Evolutionary conservation across 805 yeast species (phyloP), one percentile per base, ranked within the genome.

Genomic region (Priceomyces medius): DNA sequence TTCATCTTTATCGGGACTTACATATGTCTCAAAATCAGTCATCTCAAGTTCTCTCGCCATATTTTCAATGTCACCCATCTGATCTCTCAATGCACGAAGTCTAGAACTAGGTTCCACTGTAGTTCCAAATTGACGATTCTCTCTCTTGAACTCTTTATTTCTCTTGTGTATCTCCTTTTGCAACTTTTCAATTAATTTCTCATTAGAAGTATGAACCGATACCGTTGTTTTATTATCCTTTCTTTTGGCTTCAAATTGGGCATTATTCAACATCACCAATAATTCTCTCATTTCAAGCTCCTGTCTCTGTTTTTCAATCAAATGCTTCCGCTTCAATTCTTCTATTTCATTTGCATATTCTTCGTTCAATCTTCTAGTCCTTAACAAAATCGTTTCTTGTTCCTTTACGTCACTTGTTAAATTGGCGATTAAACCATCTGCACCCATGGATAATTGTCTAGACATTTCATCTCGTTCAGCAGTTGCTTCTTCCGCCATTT

Each of bases 41-140:
- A 80, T 83, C 58, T 91, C 97, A 44, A 91, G 71, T 54, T 85
- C 86, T 45, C 95, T 69, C 0, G 97, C 97, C 67, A 87, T 86
- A 36, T 78, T 76, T 56, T 87, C 96, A 40, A 90, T 73, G 47
- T 79, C 83, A 44, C 86, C 95, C 96, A 88, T 88, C 56, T 83
- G 77, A 52, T 83, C 87, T 41, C 96, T 73, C 51, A 90, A 70
- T 33, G 79, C 82, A 45, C 93, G 74, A 38, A 89, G 64, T 48
- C 91, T 71, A 2, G 85, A 76, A 52, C 85, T 84, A 3, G 96
- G 95, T 56, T 87, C 95, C 20, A 82, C 76, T 20, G 74, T 70
- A 9, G 75, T 56, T 37, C 79, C 80, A 64, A 67, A 74, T 49
- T 64, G 63, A 33, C 69, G 58, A 44, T 67, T 73, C 37, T 71